Conservation (phyloP, 2,329 filamentous ascomycete species). For the Drechslerella dactyloides region DNA sequence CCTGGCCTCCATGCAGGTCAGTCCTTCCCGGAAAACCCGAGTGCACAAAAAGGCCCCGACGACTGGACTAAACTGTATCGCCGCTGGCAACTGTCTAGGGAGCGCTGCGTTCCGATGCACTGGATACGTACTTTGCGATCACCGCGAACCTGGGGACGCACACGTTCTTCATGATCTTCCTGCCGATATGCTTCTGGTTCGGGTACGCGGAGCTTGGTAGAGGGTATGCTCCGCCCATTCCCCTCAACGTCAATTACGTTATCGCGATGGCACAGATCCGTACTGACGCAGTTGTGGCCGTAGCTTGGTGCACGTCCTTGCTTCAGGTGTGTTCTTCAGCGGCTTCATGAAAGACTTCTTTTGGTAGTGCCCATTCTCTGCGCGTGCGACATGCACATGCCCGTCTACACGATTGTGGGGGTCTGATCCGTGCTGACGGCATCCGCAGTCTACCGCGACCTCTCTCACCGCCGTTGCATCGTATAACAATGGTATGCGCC, state of each 20-base stretch:
- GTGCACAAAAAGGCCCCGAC: not conserved
- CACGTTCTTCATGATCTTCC: slow-evolving; percentile 96
- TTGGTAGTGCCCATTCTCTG: slow-evolving; percentile 61
- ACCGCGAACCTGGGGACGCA: slow-evolving; percentile 96
- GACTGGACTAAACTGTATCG: no score
- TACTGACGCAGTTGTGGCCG: slow-evolving; percentile 53
- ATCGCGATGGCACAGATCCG: not conserved
- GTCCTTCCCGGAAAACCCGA: slow-evolving; percentile 12
- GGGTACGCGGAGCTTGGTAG: slow-evolving; percentile 83
- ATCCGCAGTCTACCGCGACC: slow-evolving; percentile 74
- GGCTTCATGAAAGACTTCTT: slow-evolving; percentile 94
- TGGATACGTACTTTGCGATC: slow-evolving; percentile 96
- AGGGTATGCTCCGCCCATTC: slow-evolving; percentile 68
- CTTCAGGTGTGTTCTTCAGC: slow-evolving; percentile 80
- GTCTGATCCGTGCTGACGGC: not conserved
- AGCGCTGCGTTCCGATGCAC: slow-evolving; percentile 59
- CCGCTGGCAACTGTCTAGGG: slow-evolving; percentile 14
- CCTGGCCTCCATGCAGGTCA: slow-evolving; percentile 79
- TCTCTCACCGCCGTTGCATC: slow-evolving; percentile 85
- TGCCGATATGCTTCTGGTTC: slow-evolving; percentile 97
- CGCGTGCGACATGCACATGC: not conserved
- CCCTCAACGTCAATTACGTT: not conserved
- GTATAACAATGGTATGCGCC: slow-evolving; percentile 77
- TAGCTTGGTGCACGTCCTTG: slow-evolving; percentile 70
- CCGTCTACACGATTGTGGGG: slow-evolving; percentile 1